Evolutionary conservation across 495 filamentous ascomycete genomes (phyloP), one percentile per base, ranked within the genome.

Genomic region (Penicillium desertorum): DNA sequence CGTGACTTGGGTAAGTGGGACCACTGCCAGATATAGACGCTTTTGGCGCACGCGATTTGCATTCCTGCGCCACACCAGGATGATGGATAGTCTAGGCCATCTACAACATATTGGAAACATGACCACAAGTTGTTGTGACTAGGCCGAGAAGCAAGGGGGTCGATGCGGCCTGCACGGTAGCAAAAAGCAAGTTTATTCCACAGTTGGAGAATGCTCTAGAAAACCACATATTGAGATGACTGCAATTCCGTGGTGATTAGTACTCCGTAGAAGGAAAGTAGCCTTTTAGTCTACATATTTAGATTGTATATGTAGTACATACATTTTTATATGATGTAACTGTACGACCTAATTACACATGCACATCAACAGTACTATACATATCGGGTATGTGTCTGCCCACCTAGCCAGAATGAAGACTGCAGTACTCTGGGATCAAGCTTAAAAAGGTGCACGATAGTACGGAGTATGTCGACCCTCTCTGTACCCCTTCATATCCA

Each of bases 1-100:
- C 19, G 25, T 48, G 29, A 48, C 45, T n/a, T 20, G 27, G 9
- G 7, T 10, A 32, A 48, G 29, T 32, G 45, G 45, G 25, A 29
- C 32, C 27, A 32, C 5, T 42, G 37, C 23, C 25, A 22, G 7
- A 32, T 19, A 41, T n/a, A 20, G 51, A 53, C 25, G 4, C 36
- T 27, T 51, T 23, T 44, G 25, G 51, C 51, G 39, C n/a, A 43
- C 27, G 20, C 11, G 51, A 44, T 32, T 23, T 32, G 36, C 39
- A 32, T 42, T 42, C 37, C 36, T 44, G 37, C 51, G 51, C 51
- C 51, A 53, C 51, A 43, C 25, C 9, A n/a, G 25, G 37, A 44
- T 53, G 36, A 51, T 37, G 6, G 10, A 22, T 44, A 44, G 42
- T 44, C 42, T 30, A 29, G 45, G 16, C 45, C 23, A 6, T 44